A percentile compares a stretch with the other conserved stretches of the same genome.
Conservation (phyloP, 2,329 filamentous ascomycete species). For the Colletotrichum filicis region DNA sequence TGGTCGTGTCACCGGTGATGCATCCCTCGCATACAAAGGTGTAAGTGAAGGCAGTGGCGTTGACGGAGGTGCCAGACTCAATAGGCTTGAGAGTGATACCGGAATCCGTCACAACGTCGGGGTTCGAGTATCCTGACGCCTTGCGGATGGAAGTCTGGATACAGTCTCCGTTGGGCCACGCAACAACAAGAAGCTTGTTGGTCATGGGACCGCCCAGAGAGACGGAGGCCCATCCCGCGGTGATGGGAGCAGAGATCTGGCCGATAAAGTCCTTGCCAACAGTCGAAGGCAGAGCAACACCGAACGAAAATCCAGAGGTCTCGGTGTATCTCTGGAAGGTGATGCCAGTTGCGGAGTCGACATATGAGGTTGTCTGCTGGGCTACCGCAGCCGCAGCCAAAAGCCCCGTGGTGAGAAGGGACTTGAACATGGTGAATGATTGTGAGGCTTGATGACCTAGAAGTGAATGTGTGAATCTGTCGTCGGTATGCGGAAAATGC, state of each 20-base stretch:
- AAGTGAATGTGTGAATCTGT: slow-evolving; percentile 2
- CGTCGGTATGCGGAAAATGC: background rate
- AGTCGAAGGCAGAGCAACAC: slow-evolving; percentile 27
- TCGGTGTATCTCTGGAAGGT: slow-evolving; percentile 32
- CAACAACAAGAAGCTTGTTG: slow-evolving; percentile 54
- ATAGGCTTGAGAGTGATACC: slow-evolving; percentile 53
- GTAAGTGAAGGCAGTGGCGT: slow-evolving; percentile 58
- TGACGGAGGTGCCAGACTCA: slow-evolving; percentile 56
- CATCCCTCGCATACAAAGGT: slow-evolving; percentile 60
- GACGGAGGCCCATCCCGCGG: slow-evolving; percentile 29
- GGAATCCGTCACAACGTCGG: slow-evolving; percentile 49
- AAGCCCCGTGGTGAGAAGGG: slow-evolving; percentile 22
- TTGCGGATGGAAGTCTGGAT: slow-evolving; percentile 42
- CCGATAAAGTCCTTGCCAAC: slow-evolving; percentile 34
- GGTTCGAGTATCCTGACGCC: slow-evolving; percentile 51
- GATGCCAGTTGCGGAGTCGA: slow-evolving; percentile 24
- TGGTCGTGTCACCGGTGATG: slow-evolving; percentile 43
- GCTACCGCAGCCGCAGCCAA: slow-evolving; percentile 27
- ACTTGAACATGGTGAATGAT: slow-evolving; percentile 31
- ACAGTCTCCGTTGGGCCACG: slow-evolving; percentile 55
- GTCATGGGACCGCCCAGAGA: slow-evolving; percentile 56
- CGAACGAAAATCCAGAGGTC: slow-evolving; percentile 24
- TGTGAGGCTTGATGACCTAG: background rate
- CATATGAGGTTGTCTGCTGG: slow-evolving; percentile 30
- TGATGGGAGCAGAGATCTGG: slow-evolving; percentile 32